phyloP scores from a whole-genome alignment of 148 eudicot genomes.

The Polygonum aviculare region DNA sequence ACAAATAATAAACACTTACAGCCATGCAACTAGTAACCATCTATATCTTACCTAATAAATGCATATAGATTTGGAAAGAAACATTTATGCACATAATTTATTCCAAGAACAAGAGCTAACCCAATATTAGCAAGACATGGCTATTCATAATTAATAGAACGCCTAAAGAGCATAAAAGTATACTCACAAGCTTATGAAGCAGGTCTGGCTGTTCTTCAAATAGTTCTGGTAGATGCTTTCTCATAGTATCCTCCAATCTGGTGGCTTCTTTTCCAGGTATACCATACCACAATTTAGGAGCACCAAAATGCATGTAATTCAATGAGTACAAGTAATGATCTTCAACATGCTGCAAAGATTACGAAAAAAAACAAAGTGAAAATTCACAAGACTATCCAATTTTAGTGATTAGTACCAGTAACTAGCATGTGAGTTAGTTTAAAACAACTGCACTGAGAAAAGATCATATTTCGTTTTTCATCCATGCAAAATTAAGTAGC shows the following conservation, averaged over 20 bases:
- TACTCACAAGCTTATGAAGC: conserved; percentile 89
- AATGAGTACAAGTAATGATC: conserved; percentile 92
- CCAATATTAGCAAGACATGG: background rate
- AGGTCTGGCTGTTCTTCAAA: conserved; percentile 98
- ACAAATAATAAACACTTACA: background rate
- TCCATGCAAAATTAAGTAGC: background rate
- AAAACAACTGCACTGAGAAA: background rate
- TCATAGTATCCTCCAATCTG: conserved; percentile 85
- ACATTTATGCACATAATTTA: background rate
- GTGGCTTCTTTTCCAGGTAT: conserved; percentile 79
- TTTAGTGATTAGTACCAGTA: background rate
- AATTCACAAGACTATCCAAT: background rate
- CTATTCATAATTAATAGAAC: background rate
- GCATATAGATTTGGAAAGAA: background rate
- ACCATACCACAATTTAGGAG: conserved; percentile 98
- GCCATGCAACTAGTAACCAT: background rate
- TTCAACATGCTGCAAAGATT: conserved; percentile 77
- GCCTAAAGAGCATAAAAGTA: background rate
- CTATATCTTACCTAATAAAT: background rate
- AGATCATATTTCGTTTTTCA: background rate
- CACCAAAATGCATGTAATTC: conserved; percentile 98
- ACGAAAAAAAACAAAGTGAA: conserved; percentile 1
- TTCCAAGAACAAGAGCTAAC: background rate
- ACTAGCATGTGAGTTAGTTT: background rate
- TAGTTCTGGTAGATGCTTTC: conserved; percentile 82